Evolutionary conservation across 495 filamentous ascomycete species (phyloP).

Genomic region (Diplogelasinospora grovesii): DNA sequence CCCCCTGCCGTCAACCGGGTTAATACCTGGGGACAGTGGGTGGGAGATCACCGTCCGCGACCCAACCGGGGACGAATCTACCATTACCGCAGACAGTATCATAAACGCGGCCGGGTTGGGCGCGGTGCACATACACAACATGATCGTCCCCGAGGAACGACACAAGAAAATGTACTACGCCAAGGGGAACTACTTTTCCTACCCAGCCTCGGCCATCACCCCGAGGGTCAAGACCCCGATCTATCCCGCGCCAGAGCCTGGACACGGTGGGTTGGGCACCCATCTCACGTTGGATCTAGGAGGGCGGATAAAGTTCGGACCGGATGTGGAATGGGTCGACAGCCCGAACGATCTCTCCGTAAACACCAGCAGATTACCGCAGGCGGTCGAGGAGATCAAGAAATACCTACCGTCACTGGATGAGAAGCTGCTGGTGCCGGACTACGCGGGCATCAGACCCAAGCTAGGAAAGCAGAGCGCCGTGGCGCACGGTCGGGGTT

Average conservation of each 20-base stretch:
- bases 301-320: constrained; percentile 83
- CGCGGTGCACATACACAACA: constrained; percentile 72
- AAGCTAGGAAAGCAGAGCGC: constrained; percentile 64
- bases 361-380: constrained; percentile 50
- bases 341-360: constrained; percentile 32
- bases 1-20: constrained; percentile 38
- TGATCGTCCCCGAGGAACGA: constrained; percentile 58
- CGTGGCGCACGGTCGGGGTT: constrained; percentile 51
- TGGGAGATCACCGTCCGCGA: constrained; percentile 42
- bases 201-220: constrained; percentile 51
- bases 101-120: constrained; percentile 82
- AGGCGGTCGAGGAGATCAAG: constrained; percentile 66
- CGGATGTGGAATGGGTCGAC: constrained; percentile 90
- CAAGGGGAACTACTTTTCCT: constrained; percentile 94
- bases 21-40: constrained; percentile 39
- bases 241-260: constrained; percentile 78
- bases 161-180: constrained; percentile 67
- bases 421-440: constrained; percentile 57
- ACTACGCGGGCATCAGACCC: constrained; percentile 88
- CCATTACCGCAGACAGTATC: constrained; percentile 65
- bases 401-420: constrained; percentile 72
- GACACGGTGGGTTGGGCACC: constrained; percentile 79
- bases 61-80: constrained; percentile 38
- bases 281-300: constrained; percentile 88
- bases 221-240: constrained; percentile 70